Conservation (phyloP, 352 stramenopile species). For the Pythium rhizo-oryzae region DNA sequence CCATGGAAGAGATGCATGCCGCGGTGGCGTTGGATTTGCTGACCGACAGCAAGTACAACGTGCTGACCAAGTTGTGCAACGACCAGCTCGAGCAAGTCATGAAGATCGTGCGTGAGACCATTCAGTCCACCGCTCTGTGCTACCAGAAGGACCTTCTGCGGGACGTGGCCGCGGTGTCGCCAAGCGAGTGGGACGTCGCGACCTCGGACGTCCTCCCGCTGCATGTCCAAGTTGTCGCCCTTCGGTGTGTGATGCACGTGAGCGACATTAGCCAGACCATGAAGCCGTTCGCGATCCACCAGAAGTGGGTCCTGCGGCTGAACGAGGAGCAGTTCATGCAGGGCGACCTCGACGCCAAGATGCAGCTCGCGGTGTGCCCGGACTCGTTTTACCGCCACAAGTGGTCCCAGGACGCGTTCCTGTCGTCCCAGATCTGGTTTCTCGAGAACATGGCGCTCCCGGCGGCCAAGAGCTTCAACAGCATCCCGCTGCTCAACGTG, state of each 20-base stretch:
- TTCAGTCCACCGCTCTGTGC: constrained; percentile 75
- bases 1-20: constrained; percentile 83
- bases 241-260: constrained; percentile 79
- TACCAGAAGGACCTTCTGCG: constrained; percentile 76
- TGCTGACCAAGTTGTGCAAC: constrained; percentile 56
- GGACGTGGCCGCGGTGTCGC: constrained; percentile 44
- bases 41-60: constrained; percentile 45
- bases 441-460: constrained; percentile 58
- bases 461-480: constrained; percentile 55
- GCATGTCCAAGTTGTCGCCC: constrained; percentile 48
- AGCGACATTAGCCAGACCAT: constrained; percentile 86
- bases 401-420: constrained; percentile 53
- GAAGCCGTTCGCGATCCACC: constrained; percentile 77
- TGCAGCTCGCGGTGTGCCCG: constrained; percentile 43
- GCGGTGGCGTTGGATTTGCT: constrained; percentile 61
- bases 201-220: constrained; percentile 37
- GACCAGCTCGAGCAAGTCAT: constrained; percentile 57
- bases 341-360: constrained; percentile 59
- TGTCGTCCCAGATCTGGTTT: constrained; percentile 64
- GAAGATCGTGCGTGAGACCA: constrained; percentile 62
- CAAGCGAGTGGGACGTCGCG: constrained; percentile 44
- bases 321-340: constrained; percentile 75
- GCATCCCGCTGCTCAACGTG: constrained; percentile 64
- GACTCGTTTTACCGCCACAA: constrained; percentile 56
- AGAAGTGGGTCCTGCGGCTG: constrained; percentile 76